Evolutionary conservation across 192 early-diverging fungal genomes (phyloP).

Genomic region (Gonapodya sp.): DNA sequence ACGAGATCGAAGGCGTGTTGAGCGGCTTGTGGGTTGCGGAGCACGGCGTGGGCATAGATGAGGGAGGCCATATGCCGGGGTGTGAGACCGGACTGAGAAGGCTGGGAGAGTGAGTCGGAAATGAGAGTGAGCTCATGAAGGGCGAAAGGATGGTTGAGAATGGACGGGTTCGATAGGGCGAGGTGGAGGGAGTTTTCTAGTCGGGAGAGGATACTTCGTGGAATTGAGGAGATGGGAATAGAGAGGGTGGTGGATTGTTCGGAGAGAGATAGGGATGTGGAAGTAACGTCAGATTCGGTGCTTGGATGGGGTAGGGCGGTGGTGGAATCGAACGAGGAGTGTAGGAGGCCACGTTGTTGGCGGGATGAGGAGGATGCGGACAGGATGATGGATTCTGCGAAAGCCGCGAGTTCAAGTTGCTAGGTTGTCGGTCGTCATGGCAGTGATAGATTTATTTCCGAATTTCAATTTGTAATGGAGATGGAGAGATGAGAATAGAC

Average conservation of each 20-base stretch:
- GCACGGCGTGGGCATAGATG: neutral
- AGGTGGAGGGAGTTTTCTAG: neutral
- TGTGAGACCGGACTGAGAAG: neutral
- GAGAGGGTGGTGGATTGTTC: too few species aligned
- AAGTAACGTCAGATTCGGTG: too few species aligned
- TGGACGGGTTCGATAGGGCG: neutral
- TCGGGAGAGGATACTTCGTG: neutral
- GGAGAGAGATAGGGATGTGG: too few species aligned
- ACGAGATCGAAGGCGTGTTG: slow-evolving; percentile 8
- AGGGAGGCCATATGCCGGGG: neutral
- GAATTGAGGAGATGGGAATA: neutral
- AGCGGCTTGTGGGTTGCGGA: neutral
- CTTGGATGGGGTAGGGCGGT: too few species aligned
- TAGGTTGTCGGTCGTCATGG: too few species aligned
- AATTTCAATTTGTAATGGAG: too few species aligned
- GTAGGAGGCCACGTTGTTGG: too few species aligned
- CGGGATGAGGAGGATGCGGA: too few species aligned
- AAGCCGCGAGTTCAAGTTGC: neutral
- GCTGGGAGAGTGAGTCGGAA: neutral
- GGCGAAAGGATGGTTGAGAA: neutral
- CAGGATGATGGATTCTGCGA: neutral
- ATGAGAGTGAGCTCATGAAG: neutral
- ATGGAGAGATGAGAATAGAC: too few species aligned
- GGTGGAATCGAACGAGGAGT: too few species aligned
- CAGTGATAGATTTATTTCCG: too few species aligned